Evolutionary conservation across 225 moss, liverwort and hornwort genomes (phyloP).

Genomic region (Pseudisothecium myosuroides): DNA sequence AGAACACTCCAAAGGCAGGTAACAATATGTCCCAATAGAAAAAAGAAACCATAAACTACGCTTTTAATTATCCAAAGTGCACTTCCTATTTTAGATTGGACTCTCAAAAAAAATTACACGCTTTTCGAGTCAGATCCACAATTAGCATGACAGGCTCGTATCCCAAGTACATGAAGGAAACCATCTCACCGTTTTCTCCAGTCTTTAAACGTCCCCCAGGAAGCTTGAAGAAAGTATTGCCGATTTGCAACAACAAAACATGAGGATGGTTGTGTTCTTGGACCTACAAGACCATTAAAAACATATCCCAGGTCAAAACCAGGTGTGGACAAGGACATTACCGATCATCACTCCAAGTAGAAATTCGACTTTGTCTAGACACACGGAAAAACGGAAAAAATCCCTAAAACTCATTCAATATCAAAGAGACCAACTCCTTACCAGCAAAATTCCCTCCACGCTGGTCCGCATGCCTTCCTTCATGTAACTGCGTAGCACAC

Average conservation of each 20-base stretch:
- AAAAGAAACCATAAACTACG: neutral
- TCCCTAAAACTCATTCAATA: neutral
- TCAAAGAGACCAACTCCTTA: conserved; percentile 17
- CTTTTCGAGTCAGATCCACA: neutral
- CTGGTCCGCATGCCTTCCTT: conserved; percentile 99
- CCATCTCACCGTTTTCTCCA: conserved; percentile 87
- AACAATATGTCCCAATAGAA: neutral
- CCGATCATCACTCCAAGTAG: neutral
- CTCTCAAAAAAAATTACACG: neutral
- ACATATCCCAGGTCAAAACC: neutral
- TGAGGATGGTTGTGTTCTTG: conserved; percentile 99
- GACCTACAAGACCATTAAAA: conserved; percentile 46
- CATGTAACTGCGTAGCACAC: conserved; percentile 67
- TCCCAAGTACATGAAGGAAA: neutral
- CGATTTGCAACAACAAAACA: conserved; percentile 90
- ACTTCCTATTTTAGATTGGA: neutral
- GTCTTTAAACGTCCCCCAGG: conserved; percentile 97
- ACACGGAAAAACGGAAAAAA: neutral
- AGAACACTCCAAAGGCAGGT: neutral
- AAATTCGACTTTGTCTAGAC: neutral
- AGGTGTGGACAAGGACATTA: neutral
- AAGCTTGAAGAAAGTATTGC: conserved; percentile 98
- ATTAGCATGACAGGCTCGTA: neutral
- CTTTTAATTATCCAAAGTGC: neutral
- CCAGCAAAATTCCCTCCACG: conserved; percentile 96